Evolutionary conservation across 768 basidiomycete genomes (phyloP), one percentile per base, ranked within the genome.

Genomic region (Lactarius indigo): DNA sequence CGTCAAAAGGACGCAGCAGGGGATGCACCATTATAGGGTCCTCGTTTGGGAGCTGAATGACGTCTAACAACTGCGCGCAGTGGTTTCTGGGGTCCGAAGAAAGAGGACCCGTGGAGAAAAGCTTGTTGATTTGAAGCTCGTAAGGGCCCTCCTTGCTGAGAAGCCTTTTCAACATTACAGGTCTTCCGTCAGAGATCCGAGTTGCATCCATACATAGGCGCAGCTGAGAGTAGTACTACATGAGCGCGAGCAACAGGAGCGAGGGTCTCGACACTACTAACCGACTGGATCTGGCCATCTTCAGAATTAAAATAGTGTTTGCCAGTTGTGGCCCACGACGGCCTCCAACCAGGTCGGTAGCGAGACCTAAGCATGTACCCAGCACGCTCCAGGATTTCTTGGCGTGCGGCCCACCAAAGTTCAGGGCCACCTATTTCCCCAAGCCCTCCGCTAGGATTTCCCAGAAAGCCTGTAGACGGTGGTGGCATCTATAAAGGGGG

Each of bases 1-100:
- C 52, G 57, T 77, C 63, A 57, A 70, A 72, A 1, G 66, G 71
- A n/a, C 75, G 70, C 9, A 77, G 59, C 17, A 69, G 69, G 3
- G 75, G 67, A 68, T 74, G 75, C 9, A 77, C 70, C 57, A 76
- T 66, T 7, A 76, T 66, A 6, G 55, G 60, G 4, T 44, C 31
- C 3, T 66, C 61, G 5, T 57, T 42, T 1, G 65, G 65, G 5
- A 66, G 56, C 23, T 66, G 18, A 2, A 69, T 47, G 7, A 66
- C 58, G 12, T 60, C 68, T 1, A 62, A 28, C 20, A 62, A 13
- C 1, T 1, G 65, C 13, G 44, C 65, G 5, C 56, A 58, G 5
- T 63, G 68, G n/a, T 69, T 69, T 20, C 68, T 56, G 12, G 41
- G 52, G 20, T 66, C 10, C 1, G 65, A 69, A 2, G 5, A 17